Conservation (phyloP, 2,329 filamentous ascomycete species). For the Diaporthe velutina region DNA sequence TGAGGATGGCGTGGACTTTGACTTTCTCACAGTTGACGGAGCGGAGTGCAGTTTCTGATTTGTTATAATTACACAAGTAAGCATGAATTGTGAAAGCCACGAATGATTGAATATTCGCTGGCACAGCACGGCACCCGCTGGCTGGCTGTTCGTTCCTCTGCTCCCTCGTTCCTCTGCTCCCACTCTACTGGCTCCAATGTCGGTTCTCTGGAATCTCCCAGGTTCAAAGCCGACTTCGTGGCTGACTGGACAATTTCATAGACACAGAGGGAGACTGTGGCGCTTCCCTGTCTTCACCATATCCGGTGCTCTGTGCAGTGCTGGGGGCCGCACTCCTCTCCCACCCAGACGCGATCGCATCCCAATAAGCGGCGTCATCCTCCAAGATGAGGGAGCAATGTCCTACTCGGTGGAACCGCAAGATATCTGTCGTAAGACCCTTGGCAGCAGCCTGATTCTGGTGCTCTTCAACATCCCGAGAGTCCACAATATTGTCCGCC, state of each 20-base stretch:
- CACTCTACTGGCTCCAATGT: too few relatives aligned
- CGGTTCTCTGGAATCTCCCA: not conserved
- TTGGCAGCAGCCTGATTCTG: conserved; percentile 16
- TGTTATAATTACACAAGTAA: not conserved
- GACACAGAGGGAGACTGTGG: not conserved
- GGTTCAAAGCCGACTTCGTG: not conserved
- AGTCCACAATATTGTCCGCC: conserved; percentile 27
- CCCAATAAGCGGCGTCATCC: conserved; percentile 30
- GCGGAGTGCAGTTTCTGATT: conserved; percentile 34
- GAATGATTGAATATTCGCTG: not conserved
- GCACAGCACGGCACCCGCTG: not conserved
- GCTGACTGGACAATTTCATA: not conserved
- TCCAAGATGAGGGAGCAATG: conserved; percentile 37
- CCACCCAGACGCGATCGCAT: conserved; percentile 28
- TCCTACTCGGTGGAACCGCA: conserved; percentile 28
- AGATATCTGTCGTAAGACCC: conserved; percentile 16
- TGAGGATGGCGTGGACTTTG: conserved; percentile 71
- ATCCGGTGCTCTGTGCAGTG: not conserved
- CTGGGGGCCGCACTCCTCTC: not conserved
- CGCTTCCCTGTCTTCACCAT: not conserved
- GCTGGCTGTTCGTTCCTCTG: not conserved
- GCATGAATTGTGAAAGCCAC: not conserved
- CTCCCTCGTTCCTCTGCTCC: not conserved
- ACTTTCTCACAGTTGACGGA: conserved; percentile 67
- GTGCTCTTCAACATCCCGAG: conserved; percentile 27